These are phyloP conservation scores for Fusarium domesticum DNA, from an alignment of 2,329 filamentous ascomycete species.

Conservation along the genomic window DNA sequence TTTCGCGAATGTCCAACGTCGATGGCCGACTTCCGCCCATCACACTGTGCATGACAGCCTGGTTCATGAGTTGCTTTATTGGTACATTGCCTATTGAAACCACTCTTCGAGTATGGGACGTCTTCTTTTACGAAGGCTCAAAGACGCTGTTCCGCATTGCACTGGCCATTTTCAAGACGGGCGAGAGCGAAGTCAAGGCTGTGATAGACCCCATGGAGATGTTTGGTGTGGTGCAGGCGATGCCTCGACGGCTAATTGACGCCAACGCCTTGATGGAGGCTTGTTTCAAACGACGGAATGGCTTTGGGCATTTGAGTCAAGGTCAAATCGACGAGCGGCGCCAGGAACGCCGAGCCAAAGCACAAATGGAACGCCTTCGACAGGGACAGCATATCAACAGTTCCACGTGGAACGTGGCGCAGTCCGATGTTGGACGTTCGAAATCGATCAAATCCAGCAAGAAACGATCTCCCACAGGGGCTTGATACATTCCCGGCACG, in stretches of 20 bases:
- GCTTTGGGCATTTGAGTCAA: slow-evolving; percentile 78
- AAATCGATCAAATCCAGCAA: slow-evolving; percentile 46
- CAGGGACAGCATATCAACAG: slow-evolving; percentile 27
- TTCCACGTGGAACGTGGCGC: slow-evolving; percentile 30
- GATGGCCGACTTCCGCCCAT: slow-evolving; percentile 73
- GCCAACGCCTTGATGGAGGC: slow-evolving; percentile 78
- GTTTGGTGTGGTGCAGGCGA: slow-evolving; percentile 87
- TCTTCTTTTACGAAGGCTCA: slow-evolving; percentile 92
- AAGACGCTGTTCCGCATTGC: slow-evolving; percentile 93
- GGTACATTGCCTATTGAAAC: slow-evolving; percentile 89
- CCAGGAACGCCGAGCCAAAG: slow-evolving; percentile 60
- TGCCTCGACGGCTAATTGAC: slow-evolving; percentile 78
- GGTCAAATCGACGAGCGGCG: slow-evolving; percentile 75
- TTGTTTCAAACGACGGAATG: slow-evolving; percentile 76
- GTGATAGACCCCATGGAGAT: slow-evolving; percentile 90
- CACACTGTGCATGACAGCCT: slow-evolving; percentile 87
- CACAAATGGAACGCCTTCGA: slow-evolving; percentile 41
- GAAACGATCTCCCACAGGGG: slow-evolving; percentile 30
- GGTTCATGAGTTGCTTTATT: slow-evolving; percentile 98
- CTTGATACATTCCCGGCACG: slow-evolving; percentile 5
- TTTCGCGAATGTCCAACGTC: slow-evolving; percentile 36
- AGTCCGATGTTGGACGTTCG: slow-evolving; percentile 30
- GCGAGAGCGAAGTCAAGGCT: slow-evolving; percentile 74
- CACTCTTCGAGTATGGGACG: slow-evolving; percentile 89
- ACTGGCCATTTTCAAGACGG: slow-evolving; percentile 84